Evolutionary conservation across 345 rosid genomes (phyloP).

Genomic region (Hevea brasiliensis): DNA sequence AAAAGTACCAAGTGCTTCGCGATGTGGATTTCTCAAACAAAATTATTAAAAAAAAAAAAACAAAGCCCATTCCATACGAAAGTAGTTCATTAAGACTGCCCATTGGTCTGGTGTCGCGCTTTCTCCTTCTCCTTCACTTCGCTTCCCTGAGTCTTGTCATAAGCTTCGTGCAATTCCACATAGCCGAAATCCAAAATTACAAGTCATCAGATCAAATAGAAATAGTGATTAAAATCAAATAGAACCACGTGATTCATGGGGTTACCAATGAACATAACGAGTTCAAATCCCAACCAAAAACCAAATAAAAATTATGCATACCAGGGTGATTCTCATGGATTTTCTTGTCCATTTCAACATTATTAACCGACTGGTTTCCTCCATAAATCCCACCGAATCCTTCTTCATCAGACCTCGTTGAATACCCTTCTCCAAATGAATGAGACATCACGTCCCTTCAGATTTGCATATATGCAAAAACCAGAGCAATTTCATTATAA

Average conservation of each 20-base stretch:
- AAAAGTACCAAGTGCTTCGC: too few relatives aligned
- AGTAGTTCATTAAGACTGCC: too few relatives aligned
- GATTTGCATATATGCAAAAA: not conserved
- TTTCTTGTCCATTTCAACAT: constrained; percentile 25
- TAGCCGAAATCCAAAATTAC: not conserved
- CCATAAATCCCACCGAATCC: constrained; percentile 77
- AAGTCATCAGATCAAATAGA: not conserved
- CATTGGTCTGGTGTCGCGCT: constrained; percentile 52
- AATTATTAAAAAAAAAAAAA: too few relatives aligned
- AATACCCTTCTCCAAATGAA: constrained; percentile 75
- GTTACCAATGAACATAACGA: too few relatives aligned
- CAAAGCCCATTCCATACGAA: too few relatives aligned
- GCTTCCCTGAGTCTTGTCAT: constrained; percentile 73
- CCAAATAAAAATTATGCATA: not conserved
- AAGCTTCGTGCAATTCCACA: constrained; percentile 37
- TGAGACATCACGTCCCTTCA: constrained; percentile 67
- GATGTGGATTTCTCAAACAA: too few relatives aligned
- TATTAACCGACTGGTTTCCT: constrained; percentile 40
- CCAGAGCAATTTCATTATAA: too few relatives aligned
- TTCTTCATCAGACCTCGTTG: constrained; percentile 78
- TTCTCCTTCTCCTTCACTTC: constrained; percentile 77
- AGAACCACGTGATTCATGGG: too few relatives aligned
- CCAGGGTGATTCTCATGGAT: constrained; percentile 65
- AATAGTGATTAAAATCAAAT: not conserved
- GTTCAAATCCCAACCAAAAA: too few relatives aligned